Percentiles rank a stretch among this genome's conserved stretches.
Evolutionary conservation across 1,284 basidiomycete genomes (phyloP).

Genomic region (Marasmius fiardii): DNA sequence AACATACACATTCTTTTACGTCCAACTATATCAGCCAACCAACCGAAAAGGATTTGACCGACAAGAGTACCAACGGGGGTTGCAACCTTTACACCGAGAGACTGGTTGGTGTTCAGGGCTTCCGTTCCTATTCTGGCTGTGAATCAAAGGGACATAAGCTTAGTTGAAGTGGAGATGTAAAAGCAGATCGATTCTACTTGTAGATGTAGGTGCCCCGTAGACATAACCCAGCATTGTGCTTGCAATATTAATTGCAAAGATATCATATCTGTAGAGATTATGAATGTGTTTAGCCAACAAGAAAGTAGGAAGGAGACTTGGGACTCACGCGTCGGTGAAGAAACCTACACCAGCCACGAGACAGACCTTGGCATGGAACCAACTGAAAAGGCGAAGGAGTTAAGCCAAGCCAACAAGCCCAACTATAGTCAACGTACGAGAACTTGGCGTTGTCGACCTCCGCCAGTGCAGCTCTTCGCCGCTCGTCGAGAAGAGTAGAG

Average conservation of each 20-base stretch:
- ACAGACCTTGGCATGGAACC: constrained; percentile 71
- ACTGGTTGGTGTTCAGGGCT: constrained; percentile 47
- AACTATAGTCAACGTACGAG: constrained; percentile 37
- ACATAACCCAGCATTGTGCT: constrained; percentile 71
- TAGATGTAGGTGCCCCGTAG: constrained; percentile 53
- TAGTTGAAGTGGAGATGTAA: background rate
- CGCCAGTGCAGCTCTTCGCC: constrained; percentile 67
- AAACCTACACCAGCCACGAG: constrained; percentile 78
- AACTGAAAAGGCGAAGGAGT: constrained; percentile 28
- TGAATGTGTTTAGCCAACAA: background rate
- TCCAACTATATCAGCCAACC: constrained; percentile 68
- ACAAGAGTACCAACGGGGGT: constrained; percentile 46
- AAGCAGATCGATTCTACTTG: background rate
- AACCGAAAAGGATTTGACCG: constrained; percentile 68
- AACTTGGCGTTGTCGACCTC: constrained; percentile 78
- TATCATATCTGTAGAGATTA: constrained; percentile 49
- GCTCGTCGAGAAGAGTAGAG: constrained; percentile 43
- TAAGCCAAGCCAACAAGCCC: background rate
- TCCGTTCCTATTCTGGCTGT: constrained; percentile 20
- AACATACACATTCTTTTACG: constrained; percentile 69
- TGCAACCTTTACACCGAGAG: constrained; percentile 64
- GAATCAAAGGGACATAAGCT: constrained; percentile 28
- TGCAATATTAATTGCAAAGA: constrained; percentile 76
- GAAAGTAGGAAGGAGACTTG: background rate
- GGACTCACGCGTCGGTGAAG: constrained; percentile 75